These are phyloP conservation scores for Pyracantha coccinea DNA, from an alignment of 331 rosid species.

Conservation along the genomic window DNA sequence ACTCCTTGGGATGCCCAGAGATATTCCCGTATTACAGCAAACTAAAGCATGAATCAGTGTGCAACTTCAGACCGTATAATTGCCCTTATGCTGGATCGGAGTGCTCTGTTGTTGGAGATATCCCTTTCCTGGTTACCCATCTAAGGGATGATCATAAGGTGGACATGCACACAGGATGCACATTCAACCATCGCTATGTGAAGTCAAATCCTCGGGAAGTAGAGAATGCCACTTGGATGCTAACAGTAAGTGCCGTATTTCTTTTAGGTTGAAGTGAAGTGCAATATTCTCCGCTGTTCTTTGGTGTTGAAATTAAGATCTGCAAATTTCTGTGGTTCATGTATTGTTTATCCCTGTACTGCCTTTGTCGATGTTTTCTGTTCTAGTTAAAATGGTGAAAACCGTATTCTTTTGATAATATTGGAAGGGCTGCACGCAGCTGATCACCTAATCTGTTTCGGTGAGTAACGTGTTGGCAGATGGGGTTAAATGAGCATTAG, in stretches of 20 bases:
- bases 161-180: slow-evolving; percentile 99
- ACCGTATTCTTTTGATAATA: no score
- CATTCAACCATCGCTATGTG: slow-evolving; percentile 97
- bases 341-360: not conserved
- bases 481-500: not conserved
- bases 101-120: slow-evolving; percentile 85
- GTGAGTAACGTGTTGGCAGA: not conserved
- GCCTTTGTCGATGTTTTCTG: not conserved
- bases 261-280: no score
- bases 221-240: slow-evolving; percentile 99
- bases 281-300: no score
- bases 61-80: slow-evolving; percentile 90
- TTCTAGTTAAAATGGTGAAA: no score
- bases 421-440: not conserved
- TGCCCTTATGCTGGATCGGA: slow-evolving; percentile 99
- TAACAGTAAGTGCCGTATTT: slow-evolving; percentile 91
- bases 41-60: slow-evolving; percentile 86
- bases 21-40: slow-evolving; percentile 96
- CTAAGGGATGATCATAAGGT: slow-evolving; percentile 98
- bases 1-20: slow-evolving; percentile 89
- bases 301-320: no score
- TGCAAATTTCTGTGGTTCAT: not conserved
- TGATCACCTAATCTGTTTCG: not conserved
- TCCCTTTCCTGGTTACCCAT: slow-evolving; percentile 89
- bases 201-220: slow-evolving; percentile 99